phyloP scores from a whole-genome alignment of 2,329 filamentous ascomycete species.

The Monilinia fructicola region DNA sequence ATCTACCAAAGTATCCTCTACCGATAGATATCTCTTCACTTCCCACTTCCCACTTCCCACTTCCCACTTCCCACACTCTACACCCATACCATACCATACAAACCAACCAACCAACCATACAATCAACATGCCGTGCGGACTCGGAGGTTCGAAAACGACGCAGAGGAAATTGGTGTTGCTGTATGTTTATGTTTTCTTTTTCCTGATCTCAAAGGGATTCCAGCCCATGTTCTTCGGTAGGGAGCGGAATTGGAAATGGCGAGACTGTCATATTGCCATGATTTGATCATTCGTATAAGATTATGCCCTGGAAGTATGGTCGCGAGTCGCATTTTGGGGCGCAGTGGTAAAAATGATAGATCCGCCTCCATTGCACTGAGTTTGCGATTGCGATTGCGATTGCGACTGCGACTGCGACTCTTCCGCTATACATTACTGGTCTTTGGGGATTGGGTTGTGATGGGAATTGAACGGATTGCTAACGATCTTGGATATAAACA shows the following conservation, averaged over 20 bases:
- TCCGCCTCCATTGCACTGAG: not conserved
- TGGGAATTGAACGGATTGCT: constrained; percentile 24
- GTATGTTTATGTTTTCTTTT: constrained; percentile 46
- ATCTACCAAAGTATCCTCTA: not conserved
- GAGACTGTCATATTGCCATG: not conserved
- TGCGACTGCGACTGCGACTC: not conserved
- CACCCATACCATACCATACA: not conserved
- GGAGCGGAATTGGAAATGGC: not conserved
- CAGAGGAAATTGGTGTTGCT: constrained; percentile 74
- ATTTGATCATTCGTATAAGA: constrained; percentile 9
- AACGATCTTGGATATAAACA: constrained; percentile 44
- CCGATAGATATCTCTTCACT: not conserved
- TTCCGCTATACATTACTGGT: not conserved
- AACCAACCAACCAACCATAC: not conserved
- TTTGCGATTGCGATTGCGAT: not conserved
- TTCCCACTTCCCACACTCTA: not conserved
- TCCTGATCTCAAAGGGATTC: not conserved
- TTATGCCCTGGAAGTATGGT: constrained; percentile 1
- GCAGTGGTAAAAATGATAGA: constrained; percentile 6
- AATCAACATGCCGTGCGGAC: constrained; percentile 39
- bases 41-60: too few species aligned
- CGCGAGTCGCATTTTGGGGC: constrained; percentile 6
- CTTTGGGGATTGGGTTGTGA: not conserved
- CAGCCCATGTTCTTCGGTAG: not conserved
- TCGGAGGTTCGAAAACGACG: constrained; percentile 61